Evolutionary conservation across 176 grass and related monocot species (phyloP), one percentile per base, ranked within the genome.

Genomic region (Coix lacrymajobi): DNA sequence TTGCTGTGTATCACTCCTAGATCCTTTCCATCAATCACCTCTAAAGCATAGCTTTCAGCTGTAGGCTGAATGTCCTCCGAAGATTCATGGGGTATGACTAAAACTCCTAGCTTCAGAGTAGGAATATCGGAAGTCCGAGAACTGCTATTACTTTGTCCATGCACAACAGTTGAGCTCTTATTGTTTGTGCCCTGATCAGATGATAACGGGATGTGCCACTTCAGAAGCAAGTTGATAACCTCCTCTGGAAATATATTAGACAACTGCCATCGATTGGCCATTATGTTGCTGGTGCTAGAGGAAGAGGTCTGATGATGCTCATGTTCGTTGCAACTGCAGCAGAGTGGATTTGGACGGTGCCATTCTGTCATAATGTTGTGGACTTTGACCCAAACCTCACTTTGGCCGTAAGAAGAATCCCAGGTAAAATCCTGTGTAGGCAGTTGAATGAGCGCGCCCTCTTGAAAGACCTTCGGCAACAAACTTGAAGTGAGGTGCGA

Each of bases 391-490:
- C 72, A 84, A 17, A 76, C 75, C 34, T 67, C 11, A 7, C 44
- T 31, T 48, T 67, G 32, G 1, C 45, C 20, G 3, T 73, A 65
- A 29, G 71, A 32, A 3, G 34, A 66, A 19, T 29, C 44, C 41
- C 58, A 76, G 31, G 60, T n/a, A 19, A 84, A 84, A 76, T 84
- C 82, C 19, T 84, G 71, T 11, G 62, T 67, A 11, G 82, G 71
- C 2, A 76, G 33, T 36, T 67, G 60, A 26, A 65, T 12, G 15
- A 84, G 71, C 32, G 49, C 60, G 70, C 15, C 63, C 58, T 28
- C 41, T 83, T 14, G 3, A 65, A 24, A 66, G 3, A 12, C 22
- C 60, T 15, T 84, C 81, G 15, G 60, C 44, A 20, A 58, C 60
- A 6, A 28, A 36, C 71, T 22, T 66, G 61, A 75, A 75, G 16